These are phyloP conservation scores for Phaffomyces opuntiae DNA, from an alignment of 805 yeast species.

Conservation along the genomic window DNA sequence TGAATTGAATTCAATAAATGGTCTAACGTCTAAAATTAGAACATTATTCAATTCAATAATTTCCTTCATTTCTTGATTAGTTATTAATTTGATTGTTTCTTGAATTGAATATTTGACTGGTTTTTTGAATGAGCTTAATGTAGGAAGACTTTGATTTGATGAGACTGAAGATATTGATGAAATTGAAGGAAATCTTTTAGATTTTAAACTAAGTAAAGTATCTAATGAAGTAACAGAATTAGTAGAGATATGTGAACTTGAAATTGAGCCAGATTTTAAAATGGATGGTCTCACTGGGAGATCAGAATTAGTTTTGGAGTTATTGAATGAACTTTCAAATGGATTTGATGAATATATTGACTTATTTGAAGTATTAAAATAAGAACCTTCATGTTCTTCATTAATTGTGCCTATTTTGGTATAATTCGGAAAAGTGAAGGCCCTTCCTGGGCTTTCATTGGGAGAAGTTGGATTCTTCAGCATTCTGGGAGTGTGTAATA, in stretches of 20 bases:
- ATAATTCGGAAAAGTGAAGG: too few relatives aligned
- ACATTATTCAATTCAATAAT: constrained; percentile 15
- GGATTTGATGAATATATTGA: constrained; percentile 2
- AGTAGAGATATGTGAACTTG: constrained; percentile 7
- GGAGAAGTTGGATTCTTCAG: too few relatives aligned
- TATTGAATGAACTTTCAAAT: constrained; percentile 5
- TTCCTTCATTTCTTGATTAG: constrained; percentile 6
- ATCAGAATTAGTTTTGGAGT: too few relatives aligned
- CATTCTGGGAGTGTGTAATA: too few relatives aligned
- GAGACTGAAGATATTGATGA: constrained; percentile 11
- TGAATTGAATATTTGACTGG: constrained; percentile 14
- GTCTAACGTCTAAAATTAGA: constrained; percentile 70
- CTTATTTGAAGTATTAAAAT: background rate
- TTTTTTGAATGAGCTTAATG: constrained; percentile 7
- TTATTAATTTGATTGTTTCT: constrained; percentile 5
- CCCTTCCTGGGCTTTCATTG: too few relatives aligned
- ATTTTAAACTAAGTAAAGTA: constrained; percentile 11
- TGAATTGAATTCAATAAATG: constrained; percentile 65
- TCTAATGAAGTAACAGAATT: constrained; percentile 16
- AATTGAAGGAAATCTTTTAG: constrained; percentile 15
- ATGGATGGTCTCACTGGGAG: background rate
- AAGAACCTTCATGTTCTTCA: background rate
- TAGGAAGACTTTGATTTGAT: constrained; percentile 5
- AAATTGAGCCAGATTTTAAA: background rate
- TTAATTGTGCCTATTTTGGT: background rate